phyloP scores from a whole-genome alignment of 352 stramenopile species.

The Phytophthora pluvialis region DNA sequence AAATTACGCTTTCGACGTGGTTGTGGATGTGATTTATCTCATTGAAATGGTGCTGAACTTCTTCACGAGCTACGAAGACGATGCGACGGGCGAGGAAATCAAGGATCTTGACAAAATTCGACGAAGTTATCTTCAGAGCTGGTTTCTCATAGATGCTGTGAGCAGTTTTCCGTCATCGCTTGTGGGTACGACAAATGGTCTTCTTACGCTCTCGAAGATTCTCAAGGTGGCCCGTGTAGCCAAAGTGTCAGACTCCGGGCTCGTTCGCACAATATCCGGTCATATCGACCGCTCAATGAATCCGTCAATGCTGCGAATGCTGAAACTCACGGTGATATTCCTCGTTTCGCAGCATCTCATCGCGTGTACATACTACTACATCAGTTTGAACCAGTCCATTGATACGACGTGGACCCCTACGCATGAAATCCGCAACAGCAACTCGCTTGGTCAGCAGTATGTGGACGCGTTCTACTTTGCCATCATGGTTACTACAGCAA shows the following conservation, averaged over 20 bases:
- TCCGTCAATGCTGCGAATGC: constrained; percentile 69
- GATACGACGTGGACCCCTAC: constrained; percentile 55
- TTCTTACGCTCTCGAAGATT: constrained; percentile 58
- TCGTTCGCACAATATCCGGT: constrained; percentile 54
- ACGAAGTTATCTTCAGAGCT: constrained; percentile 60
- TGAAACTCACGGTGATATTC: constrained; percentile 74
- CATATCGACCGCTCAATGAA: constrained; percentile 75
- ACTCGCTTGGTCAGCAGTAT: constrained; percentile 55
- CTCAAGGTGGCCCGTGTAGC: constrained; percentile 63
- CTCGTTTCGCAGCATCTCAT: constrained; percentile 79
- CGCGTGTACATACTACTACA: constrained; percentile 74
- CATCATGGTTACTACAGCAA: constrained; percentile 72
- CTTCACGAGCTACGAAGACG: constrained; percentile 71
- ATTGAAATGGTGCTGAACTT: constrained; percentile 67
- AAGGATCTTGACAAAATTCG: constrained; percentile 63
- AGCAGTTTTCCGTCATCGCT: constrained; percentile 63
- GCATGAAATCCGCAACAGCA: constrained; percentile 31
- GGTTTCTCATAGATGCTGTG: constrained; percentile 58
- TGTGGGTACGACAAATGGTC: constrained; percentile 32
- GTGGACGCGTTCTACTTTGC: constrained; percentile 67
- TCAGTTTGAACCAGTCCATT: constrained; percentile 45
- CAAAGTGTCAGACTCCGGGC: constrained; percentile 57
- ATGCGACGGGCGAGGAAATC: constrained; percentile 65
- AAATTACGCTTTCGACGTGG: constrained; percentile 47
- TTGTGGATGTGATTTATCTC: constrained; percentile 65